Evolutionary conservation across 2,329 filamentous ascomycete species (phyloP).

Genomic region (Davidsoniella eucalypti): DNA sequence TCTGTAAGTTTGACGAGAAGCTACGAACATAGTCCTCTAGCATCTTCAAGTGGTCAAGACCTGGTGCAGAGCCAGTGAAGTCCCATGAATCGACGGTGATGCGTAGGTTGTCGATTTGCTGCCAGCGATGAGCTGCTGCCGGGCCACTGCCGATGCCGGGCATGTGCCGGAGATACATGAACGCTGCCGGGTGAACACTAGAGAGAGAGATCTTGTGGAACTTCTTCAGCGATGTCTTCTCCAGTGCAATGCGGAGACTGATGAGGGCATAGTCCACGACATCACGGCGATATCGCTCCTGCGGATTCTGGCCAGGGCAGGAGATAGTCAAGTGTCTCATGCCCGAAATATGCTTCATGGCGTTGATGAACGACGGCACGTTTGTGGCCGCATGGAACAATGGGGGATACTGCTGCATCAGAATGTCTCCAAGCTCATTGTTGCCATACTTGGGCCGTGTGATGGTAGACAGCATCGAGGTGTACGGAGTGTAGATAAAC

Average conservation of each 20-base stretch:
- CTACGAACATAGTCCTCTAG: conserved; percentile 64
- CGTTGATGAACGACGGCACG: conserved; percentile 65
- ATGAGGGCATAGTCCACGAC: conserved; percentile 81
- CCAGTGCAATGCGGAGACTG: conserved; percentile 68
- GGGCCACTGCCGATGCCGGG: conserved; percentile 61
- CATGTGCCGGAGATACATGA: conserved; percentile 61
- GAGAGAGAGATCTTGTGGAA: conserved; percentile 56
- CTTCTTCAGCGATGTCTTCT: conserved; percentile 49
- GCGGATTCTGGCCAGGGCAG: conserved; percentile 54
- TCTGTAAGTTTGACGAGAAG: conserved; percentile 49
- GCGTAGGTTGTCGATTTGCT: conserved; percentile 56
- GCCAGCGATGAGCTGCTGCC: conserved; percentile 55
- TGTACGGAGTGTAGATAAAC: conserved; percentile 70
- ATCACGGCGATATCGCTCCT: conserved; percentile 56
- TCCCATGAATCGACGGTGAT: conserved; percentile 59
- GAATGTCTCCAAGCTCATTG: conserved; percentile 59
- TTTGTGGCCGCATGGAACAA: conserved; percentile 83
- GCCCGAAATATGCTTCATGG: conserved; percentile 50
- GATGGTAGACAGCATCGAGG: conserved; percentile 42
- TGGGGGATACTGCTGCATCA: conserved; percentile 76
- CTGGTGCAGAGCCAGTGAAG: conserved; percentile 40
- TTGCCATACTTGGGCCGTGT: conserved; percentile 64
- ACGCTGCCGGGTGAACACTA: conserved; percentile 56
- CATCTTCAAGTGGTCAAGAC: conserved; percentile 57
- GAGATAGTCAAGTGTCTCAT: conserved; percentile 60